A percentile compares a stretch with the other conserved stretches of the same genome.
Conservation (phyloP, 2,329 filamentous ascomycete species). For the Sporothrix protearum region DNA sequence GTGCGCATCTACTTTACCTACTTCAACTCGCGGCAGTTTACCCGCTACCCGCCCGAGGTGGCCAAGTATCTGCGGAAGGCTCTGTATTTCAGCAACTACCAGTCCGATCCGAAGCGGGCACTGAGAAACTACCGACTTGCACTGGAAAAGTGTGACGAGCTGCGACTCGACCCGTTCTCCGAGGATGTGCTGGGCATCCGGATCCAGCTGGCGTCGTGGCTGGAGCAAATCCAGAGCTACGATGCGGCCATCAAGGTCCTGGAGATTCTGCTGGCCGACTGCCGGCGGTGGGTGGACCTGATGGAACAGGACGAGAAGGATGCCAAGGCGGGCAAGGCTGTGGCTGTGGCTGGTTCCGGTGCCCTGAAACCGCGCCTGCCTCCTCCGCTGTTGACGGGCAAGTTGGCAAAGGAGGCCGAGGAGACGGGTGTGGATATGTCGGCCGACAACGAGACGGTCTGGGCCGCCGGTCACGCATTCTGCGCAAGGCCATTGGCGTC, state of each 20-base stretch:
- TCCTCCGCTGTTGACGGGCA: slow-evolving; percentile 1
- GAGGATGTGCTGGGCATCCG: slow-evolving; percentile 89
- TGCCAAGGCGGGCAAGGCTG: slow-evolving; percentile 40
- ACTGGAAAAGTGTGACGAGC: slow-evolving; percentile 66
- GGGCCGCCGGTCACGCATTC: slow-evolving; percentile 60
- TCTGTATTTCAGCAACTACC: slow-evolving; percentile 78
- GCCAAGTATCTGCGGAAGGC: slow-evolving; percentile 77
- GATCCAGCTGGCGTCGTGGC: slow-evolving; percentile 72
- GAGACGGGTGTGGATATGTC: neutral
- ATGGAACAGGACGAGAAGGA: slow-evolving; percentile 51
- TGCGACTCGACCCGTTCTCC: slow-evolving; percentile 81
- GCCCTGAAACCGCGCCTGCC: slow-evolving; percentile 22
- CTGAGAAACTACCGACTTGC: slow-evolving; percentile 81
- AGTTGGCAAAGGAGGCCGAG: neutral
- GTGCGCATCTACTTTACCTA: slow-evolving; percentile 50
- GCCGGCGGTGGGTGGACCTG: slow-evolving; percentile 56
- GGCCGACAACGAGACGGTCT: slow-evolving; percentile 45
- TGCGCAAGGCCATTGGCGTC: slow-evolving; percentile 71
- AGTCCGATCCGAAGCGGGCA: slow-evolving; percentile 70
- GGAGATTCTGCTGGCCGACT: slow-evolving; percentile 70
- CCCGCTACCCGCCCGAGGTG: slow-evolving; percentile 63
- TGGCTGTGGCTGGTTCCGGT: neutral
- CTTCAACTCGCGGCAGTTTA: slow-evolving; percentile 55
- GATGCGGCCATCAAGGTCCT: slow-evolving; percentile 70
- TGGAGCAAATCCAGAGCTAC: slow-evolving; percentile 72